Evolutionary conservation across 2,329 filamentous ascomycete species (phyloP).

Genomic region (Talaromyces sp.): DNA sequence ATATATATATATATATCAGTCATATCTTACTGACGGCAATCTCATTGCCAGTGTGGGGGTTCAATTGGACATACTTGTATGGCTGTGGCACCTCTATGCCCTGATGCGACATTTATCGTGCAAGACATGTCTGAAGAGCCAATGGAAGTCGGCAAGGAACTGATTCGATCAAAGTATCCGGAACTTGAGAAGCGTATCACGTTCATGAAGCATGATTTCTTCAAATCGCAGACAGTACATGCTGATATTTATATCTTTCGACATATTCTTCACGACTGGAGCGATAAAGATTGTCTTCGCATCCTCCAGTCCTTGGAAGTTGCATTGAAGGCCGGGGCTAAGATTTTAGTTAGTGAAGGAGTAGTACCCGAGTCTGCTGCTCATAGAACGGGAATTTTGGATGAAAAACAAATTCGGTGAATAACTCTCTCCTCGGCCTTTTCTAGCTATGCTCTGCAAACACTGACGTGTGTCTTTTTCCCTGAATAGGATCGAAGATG

Average conservation of each 20-base stretch:
- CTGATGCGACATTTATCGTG: not conserved
- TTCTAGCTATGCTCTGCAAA: not conserved
- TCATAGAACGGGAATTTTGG: not conserved
- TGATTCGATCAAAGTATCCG: not conserved
- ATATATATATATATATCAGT: no score
- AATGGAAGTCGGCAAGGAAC: not conserved
- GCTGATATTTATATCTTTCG: slow-evolving; percentile 20
- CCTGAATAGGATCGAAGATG: slow-evolving; percentile 3
- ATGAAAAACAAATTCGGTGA: not conserved
- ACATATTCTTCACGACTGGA: slow-evolving; percentile 21
- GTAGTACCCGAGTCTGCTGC: not conserved
- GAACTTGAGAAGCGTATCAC: not conserved
- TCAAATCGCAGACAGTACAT: slow-evolving; percentile 14
- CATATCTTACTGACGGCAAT: not conserved
- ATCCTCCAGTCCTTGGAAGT: slow-evolving; percentile 16
- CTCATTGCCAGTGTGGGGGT: not conserved
- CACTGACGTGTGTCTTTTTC: not conserved
- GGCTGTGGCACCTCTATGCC: not conserved
- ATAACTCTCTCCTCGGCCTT: no score
- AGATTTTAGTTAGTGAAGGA: slow-evolving; percentile 13
- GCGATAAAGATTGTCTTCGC: slow-evolving; percentile 14
- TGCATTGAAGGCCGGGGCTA: slow-evolving; percentile 14
- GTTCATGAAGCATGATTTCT: slow-evolving; percentile 21
- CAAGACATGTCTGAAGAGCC: not conserved
- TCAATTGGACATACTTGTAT: not conserved